Evolutionary conservation across 2,329 filamentous ascomycete genomes (phyloP), one percentile per base, ranked within the genome.

Genomic region (Phoma herbarum): DNA sequence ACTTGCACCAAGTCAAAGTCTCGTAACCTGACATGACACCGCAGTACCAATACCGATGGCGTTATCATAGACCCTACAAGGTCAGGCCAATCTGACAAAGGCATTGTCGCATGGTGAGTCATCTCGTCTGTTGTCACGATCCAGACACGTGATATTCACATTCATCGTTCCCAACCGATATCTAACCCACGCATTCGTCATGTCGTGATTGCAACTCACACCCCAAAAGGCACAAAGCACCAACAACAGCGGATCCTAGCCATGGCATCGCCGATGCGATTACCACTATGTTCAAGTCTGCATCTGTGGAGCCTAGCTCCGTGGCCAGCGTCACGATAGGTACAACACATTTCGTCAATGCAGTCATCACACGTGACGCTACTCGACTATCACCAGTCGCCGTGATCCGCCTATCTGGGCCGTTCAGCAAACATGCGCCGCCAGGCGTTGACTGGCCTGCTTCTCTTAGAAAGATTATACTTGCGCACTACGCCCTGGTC

Each of bases 331-430:
- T 84, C 4, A 83, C 81, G 8, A 80, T 85, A 49, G 82, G 83
- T 25, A 84, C 82, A 2, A 85, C 83, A 0, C 71, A 83, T 69
- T 84, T 84, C 58, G 78, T 84, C 44, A 84, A 84, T 58, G 82
- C 82, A 6, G 80, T 85, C 8, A 75, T 84, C 11, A 82, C 83
- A 46, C 78, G 80, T 10, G 82, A 86, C 70, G 75, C 78, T 3
- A 75, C 78, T 23, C 79, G 83, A 14, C 72, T 86, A 6, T 80
- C 80, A 11, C 78, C 77, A 48, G 84, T 86, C 7, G 84, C 83
- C 11, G 80, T 86, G 16, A 68, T 86, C 42, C 80, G 84, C 14
- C 73, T 85, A 18, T 82, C 79, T 39, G 78, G 79, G 2, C 77
- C 77, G 2, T 84, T 83, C 61, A 79, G 80, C 7, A 79, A 77